Conservation (phyloP, 2,329 filamentous ascomycete genomes). For the Epichloe typhina region DNA sequence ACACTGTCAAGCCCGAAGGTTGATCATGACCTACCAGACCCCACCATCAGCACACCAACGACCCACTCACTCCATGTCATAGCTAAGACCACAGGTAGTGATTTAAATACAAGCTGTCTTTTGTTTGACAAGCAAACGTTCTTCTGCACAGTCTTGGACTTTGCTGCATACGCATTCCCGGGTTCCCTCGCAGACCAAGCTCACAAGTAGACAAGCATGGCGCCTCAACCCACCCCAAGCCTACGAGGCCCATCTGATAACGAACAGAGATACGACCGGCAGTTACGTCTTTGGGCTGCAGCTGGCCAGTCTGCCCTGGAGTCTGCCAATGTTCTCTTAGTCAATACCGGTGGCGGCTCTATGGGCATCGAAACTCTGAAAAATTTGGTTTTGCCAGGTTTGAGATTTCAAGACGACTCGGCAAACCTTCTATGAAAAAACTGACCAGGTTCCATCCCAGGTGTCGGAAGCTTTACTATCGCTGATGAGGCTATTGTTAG, state of each 20-base stretch:
- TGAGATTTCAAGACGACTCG: conserved; percentile 9
- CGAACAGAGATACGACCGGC: conserved; percentile 79
- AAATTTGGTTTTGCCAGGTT: conserved; percentile 85
- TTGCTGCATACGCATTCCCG: not conserved
- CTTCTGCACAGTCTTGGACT: not conserved
- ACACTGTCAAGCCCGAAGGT: not conserved
- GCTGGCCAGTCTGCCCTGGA: conserved; percentile 84
- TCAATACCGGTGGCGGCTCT: conserved; percentile 79
- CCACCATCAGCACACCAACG: not conserved
- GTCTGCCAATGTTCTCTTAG: conserved; percentile 75
- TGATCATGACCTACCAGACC: not conserved
- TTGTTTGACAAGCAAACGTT: not conserved
- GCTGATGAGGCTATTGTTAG: conserved; percentile 66
- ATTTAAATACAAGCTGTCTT: too few species aligned
- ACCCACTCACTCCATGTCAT: not conserved
- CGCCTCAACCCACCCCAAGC: conserved; percentile 10
- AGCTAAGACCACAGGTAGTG: not conserved
- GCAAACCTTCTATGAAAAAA: not conserved
- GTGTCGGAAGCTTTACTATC: conserved; percentile 85
- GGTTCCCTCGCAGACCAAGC: not conserved
- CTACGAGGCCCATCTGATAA: conserved; percentile 45
- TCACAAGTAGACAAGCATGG: not conserved
- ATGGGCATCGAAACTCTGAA: conserved; percentile 87
- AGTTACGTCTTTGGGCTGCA: conserved; percentile 89
- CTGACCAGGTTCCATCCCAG: conserved; percentile 23